Evolutionary conservation across 2,329 filamentous ascomycete genomes (phyloP).

Genomic region (Penicillium griseofulvum): DNA sequence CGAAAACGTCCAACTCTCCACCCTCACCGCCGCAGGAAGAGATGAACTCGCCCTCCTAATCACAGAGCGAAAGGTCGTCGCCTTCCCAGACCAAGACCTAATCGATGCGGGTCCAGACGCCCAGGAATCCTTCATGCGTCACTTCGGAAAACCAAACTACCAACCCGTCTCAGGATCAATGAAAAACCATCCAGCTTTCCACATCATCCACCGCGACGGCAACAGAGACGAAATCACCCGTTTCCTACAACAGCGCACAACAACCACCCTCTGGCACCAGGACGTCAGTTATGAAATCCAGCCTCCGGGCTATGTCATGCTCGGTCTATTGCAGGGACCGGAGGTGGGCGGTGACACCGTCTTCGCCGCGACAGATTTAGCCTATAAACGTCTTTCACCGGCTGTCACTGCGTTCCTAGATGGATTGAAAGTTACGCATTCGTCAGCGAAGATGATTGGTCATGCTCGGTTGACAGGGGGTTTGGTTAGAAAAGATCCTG

Average conservation of each 20-base stretch:
- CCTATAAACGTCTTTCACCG: slow-evolving; percentile 52
- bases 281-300: slow-evolving; percentile 51
- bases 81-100: slow-evolving; percentile 53
- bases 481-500: slow-evolving; percentile 45
- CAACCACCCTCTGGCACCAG: slow-evolving; percentile 51
- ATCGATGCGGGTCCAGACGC: slow-evolving; percentile 44
- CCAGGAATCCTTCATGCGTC: slow-evolving; percentile 46
- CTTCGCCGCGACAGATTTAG: slow-evolving; percentile 46
- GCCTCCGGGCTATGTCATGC: slow-evolving; percentile 48
- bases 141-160: slow-evolving; percentile 48
- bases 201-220: slow-evolving; percentile 48
- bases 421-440: slow-evolving; percentile 39
- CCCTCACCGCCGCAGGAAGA: slow-evolving; percentile 48
- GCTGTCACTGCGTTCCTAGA: slow-evolving; percentile 45
- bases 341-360: slow-evolving; percentile 52
- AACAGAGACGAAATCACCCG: slow-evolving; percentile 44
- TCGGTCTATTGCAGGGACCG: slow-evolving; percentile 51
- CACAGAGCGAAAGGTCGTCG: slow-evolving; percentile 60
- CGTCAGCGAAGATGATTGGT: slow-evolving; percentile 46
- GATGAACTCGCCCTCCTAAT: slow-evolving; percentile 62
- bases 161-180: slow-evolving; percentile 46
- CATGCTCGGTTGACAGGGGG: slow-evolving; percentile 44
- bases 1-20: slow-evolving; percentile 48
- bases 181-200: slow-evolving; percentile 44
- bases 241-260: slow-evolving; percentile 45